Evolutionary conservation across 1,139 yeast genomes (phyloP), one percentile per base, ranked within the genome.

Genomic region (Kodamaea fungicola): DNA sequence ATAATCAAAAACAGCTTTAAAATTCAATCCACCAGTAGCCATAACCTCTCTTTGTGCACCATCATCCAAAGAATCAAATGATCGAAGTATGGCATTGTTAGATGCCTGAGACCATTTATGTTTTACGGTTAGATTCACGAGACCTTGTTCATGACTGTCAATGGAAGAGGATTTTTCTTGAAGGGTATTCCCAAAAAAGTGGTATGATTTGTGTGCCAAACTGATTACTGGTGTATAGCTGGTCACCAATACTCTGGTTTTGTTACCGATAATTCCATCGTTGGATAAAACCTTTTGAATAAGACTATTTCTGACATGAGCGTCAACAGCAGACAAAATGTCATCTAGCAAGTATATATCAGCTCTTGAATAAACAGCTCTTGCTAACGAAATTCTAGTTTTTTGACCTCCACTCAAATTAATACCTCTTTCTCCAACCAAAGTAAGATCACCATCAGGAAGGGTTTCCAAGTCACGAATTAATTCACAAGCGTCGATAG

Each of bases 1-100:
- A 38, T 64, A 67, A 34, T 64, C 61, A 25, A 53, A 42, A 36
- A 62, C 64, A 12, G 64, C 59, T 7, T 45, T 41, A 52, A 64
- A 54, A 32, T 64, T 62, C 8, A 67, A 67, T 7, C 54, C 46
- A 7, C 73, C 72, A 36, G 57, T 58, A 10, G 52, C 51, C 12
- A 55, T 50, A 22, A 47, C 50, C 47, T 67, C 74, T 31, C 8
- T 33, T 32, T 30, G 24, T 29, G 19, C 32, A 33, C 22, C 33
- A 33, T n/a, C 42, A 39, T 32, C 37, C 46, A 8, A 16, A 16
- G 19, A 16, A 16, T 16, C 19, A 16, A 16, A 16, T 4, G 19
- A 5, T 16, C 5, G 19, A 3, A 16, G 5, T 26, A 55, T 59
- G 16, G 52, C 46, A 29, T 61, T 58, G 6, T 21, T 12, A n/a